Evolutionary conservation across 1,139 yeast species (phyloP), one percentile per base, ranked within the genome.

Genomic region (Meyerozyma carpophila): DNA sequence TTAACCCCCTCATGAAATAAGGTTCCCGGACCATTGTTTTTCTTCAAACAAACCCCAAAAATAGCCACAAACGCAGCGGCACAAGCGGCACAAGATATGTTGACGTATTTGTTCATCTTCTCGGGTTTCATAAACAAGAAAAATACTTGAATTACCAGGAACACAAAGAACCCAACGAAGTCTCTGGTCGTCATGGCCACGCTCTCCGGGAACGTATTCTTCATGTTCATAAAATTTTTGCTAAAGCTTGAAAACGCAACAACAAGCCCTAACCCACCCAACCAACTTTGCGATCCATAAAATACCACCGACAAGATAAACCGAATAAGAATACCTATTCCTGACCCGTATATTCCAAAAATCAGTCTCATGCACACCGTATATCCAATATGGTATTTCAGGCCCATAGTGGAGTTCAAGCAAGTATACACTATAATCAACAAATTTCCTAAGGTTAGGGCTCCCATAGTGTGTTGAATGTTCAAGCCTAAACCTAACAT

Each of bases 261-360:
- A 4, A 43, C 41, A 7, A 50, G 44, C 13, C 54, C 52, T 43
- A 52, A 55, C 9, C 63, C 62, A 32, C 68, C 64, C n/a, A 61
- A 49, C 48, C 53, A 67, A 1, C 69, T 56, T 44, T 67, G 70
- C 59, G 47, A 62, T 67, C 68, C 70, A 67, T 46, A 67, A 61
- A 16, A 62, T 51, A 5, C 70, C 70, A 29, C 68, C 63, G 34
- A 31, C 34, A 31, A 31, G 28, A 62, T 54, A 44, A 62, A 54
- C 46, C 73, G 56, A 11, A 62, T 58, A 11, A 66, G 51, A 37
- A 67, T 58, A 8, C 66, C 65, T 45, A 66, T 58, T 37, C 57
- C 55, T 11, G 65, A 57, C 40, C 65, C 59, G 40, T 58, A 52
- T 34, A 53, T 55, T 2, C 73, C 73, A 47, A 65, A 68, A 9